Evolutionary conservation across 495 filamentous ascomycete genomes (phyloP).

Genomic region (Aspergillus steynii): DNA sequence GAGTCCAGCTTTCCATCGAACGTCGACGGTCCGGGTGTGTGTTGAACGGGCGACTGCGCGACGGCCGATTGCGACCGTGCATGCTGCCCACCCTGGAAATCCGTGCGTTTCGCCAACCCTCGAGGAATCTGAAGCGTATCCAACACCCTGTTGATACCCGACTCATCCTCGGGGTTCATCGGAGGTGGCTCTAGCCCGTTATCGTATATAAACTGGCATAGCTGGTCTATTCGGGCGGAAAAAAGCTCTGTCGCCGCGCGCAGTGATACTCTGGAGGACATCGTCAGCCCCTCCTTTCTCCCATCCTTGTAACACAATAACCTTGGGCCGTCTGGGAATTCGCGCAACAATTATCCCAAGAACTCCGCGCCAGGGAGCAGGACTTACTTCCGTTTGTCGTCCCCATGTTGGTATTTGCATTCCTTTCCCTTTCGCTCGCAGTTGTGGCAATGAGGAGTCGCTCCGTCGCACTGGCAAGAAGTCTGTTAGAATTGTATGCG

Average conservation of each 20-base stretch:
- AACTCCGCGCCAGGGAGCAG: no score
- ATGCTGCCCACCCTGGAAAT: neutral
- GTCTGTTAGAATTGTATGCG: slow-evolving; percentile 8
- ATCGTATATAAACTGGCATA: slow-evolving; percentile 48
- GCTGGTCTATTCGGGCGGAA: slow-evolving; percentile 46
- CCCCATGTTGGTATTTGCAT: slow-evolving; percentile 51
- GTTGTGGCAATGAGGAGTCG: slow-evolving; percentile 48
- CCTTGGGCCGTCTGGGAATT: neutral
- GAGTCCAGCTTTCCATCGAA: slow-evolving; percentile 16
- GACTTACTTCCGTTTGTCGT: slow-evolving; percentile 51
- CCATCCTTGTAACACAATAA: neutral
- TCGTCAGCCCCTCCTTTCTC: slow-evolving; percentile 3
- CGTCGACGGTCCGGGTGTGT: slow-evolving; percentile 15
- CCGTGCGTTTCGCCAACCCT: slow-evolving; percentile 19
- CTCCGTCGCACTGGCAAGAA: slow-evolving; percentile 43
- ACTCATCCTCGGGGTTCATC: slow-evolving; percentile 48
- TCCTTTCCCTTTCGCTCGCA: slow-evolving; percentile 48
- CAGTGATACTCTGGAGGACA: slow-evolving; percentile 42
- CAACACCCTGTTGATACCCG: slow-evolving; percentile 45
- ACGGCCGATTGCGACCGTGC: neutral
- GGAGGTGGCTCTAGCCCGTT: slow-evolving; percentile 41
- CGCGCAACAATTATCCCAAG: neutral
- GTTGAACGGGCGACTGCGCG: slow-evolving; percentile 19
- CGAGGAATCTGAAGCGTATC: slow-evolving; percentile 48
- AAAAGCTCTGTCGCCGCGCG: slow-evolving; percentile 50